Conservation (phyloP, 441 rosid genomes). For the Hura crepitans region DNA sequence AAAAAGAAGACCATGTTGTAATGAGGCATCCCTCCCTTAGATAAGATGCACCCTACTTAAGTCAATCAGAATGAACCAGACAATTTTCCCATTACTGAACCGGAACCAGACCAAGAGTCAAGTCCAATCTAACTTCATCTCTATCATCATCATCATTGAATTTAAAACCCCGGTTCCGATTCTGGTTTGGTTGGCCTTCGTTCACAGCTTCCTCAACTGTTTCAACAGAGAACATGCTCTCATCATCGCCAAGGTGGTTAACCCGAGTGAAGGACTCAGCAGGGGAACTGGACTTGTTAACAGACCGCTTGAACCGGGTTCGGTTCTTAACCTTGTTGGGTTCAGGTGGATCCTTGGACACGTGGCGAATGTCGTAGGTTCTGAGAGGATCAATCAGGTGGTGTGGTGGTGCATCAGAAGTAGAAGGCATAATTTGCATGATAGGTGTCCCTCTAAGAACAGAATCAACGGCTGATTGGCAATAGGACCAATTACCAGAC, state of each 20-base stretch:
- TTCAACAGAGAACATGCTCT: conserved; percentile 37
- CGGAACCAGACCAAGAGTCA: conserved; percentile 42
- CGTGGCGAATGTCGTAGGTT: conserved; percentile 43
- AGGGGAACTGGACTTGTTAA: conserved; percentile 17
- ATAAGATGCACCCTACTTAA: background rate
- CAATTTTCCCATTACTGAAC: background rate
- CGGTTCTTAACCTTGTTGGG: conserved; percentile 20
- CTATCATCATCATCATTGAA: conserved; percentile 28
- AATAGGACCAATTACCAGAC: conserved; percentile 49
- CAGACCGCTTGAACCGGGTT: conserved; percentile 35
- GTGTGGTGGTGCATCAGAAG: conserved; percentile 17
- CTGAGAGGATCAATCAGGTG: conserved; percentile 30
- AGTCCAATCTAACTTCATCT: conserved; percentile 38
- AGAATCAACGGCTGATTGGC: conserved; percentile 48
- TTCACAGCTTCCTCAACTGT: conserved; percentile 33
- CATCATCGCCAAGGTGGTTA: conserved; percentile 21
- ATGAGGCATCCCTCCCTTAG: background rate
- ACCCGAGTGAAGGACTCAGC: background rate
- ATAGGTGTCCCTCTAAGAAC: conserved; percentile 41
- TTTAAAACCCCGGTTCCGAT: conserved; percentile 11
- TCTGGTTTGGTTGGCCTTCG: conserved; percentile 14
- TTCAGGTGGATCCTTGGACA: conserved; percentile 25
- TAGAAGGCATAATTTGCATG: conserved; percentile 19
- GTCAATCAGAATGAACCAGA: background rate
- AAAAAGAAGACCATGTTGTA: background rate